A percentile compares a stretch with the other conserved stretches of the same genome.
Conservation (phyloP, 2,329 filamentous ascomycete species). For the Colletotrichum graminicola region DNA sequence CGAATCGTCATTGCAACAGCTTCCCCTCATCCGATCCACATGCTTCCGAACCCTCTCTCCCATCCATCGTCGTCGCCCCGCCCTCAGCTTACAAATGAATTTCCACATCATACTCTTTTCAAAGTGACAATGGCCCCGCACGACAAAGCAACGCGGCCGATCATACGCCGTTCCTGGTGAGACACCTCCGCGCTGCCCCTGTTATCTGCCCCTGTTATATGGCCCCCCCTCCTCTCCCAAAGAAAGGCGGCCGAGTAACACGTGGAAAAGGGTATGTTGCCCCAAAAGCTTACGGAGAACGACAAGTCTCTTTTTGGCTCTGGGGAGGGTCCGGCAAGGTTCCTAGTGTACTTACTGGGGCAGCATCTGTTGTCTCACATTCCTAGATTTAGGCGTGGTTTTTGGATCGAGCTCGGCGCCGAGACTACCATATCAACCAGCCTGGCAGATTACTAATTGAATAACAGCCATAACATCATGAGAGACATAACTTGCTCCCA, state of each 20-base stretch:
- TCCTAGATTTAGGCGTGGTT: not conserved
- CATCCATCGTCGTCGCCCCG: slow-evolving; percentile 15
- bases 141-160: not conserved
- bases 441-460: not conserved
- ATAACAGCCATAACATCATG: not conserved
- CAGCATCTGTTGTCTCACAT: not conserved
- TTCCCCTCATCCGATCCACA: not conserved
- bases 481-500: not conserved
- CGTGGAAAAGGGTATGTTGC: not conserved
- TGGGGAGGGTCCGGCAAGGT: not conserved
- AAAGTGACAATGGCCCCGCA: slow-evolving; percentile 7
- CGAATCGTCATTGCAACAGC: not conserved
- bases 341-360: slow-evolving; percentile 11
- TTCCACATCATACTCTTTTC: slow-evolving; percentile 14
- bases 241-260: not conserved
- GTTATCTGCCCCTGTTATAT: not conserved
- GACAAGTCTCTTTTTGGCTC: slow-evolving; percentile 8
- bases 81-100: slow-evolving; percentile 37
- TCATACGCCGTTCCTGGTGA: not conserved
- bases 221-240: not conserved
- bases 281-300: not conserved
- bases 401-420: slow-evolving; percentile 1
- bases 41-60: not conserved
- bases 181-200: not conserved
- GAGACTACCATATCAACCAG: not conserved